Conservation (phyloP, 345 rosid species). For the Geranium rotundifolium region DNA sequence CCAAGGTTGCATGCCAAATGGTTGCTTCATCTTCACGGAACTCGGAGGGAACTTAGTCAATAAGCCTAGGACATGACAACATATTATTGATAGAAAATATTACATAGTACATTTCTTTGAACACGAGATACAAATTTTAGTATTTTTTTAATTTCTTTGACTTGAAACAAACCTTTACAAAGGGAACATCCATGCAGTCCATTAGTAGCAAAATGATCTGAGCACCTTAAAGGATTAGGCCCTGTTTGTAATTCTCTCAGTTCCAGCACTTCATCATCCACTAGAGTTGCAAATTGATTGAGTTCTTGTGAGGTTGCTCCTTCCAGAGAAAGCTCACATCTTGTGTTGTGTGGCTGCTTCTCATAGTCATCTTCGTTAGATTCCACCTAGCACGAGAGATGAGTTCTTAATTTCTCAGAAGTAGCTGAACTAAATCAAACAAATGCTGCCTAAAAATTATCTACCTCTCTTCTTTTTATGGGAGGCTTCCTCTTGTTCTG, state of each 20-base stretch:
- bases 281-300: slow-evolving; percentile 36
- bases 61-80: slow-evolving; percentile 48
- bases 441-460: slow-evolving; percentile 5
- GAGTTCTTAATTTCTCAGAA: slow-evolving; percentile 6
- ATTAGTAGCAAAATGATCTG: slow-evolving; percentile 50
- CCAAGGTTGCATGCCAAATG: slow-evolving; percentile 73
- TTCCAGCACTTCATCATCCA: slow-evolving; percentile 92
- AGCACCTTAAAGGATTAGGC: slow-evolving; percentile 41
- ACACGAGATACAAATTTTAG: not conserved
- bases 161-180: slow-evolving; percentile 59
- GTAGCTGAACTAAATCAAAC: slow-evolving; percentile 9
- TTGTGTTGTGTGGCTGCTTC: slow-evolving; percentile 29
- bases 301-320: slow-evolving; percentile 25
- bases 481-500: slow-evolving; percentile 42
- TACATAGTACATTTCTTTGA: not conserved
- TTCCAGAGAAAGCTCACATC: slow-evolving; percentile 62
- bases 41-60: slow-evolving; percentile 81
- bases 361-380: slow-evolving; percentile 24
- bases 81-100: slow-evolving; percentile 7
- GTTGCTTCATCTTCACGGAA: slow-evolving; percentile 75
- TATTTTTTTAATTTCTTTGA: no score
- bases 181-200: slow-evolving; percentile 48
- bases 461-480: slow-evolving; percentile 48
- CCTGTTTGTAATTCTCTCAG: slow-evolving; percentile 64
- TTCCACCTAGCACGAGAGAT: slow-evolving; percentile 37